These are phyloP conservation scores for Lasiosphaeris hirsuta DNA, from an alignment of 495 filamentous ascomycete genomes.

Conservation along the genomic window DNA sequence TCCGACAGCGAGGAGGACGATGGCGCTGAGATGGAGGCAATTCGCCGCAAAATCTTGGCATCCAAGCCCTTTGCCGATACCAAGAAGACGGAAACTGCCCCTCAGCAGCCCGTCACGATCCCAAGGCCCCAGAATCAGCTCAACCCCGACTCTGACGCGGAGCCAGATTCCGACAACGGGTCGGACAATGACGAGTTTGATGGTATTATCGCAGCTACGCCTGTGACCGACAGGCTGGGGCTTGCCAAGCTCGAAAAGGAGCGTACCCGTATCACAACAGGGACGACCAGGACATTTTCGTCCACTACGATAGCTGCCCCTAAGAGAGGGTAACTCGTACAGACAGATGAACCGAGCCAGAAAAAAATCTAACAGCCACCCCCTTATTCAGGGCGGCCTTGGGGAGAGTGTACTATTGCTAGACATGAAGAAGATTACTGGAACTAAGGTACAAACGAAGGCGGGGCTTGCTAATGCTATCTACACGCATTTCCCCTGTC, in stretches of 20 bases:
- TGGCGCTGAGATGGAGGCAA: conserved; percentile 86
- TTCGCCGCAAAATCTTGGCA: conserved; percentile 75
- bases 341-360: too few relatives aligned
- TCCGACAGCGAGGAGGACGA: conserved; percentile 69
- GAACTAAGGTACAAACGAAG: too few relatives aligned
- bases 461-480: too few relatives aligned
- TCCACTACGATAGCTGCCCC: conserved; percentile 29
- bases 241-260: conserved; percentile 46
- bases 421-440: too few relatives aligned
- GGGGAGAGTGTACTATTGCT: too few relatives aligned
- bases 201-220: conserved; percentile 85
- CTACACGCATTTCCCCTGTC: too few relatives aligned
- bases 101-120: conserved; percentile 57
- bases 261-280: conserved; percentile 29
- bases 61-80: conserved; percentile 34
- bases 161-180: conserved; percentile 68
- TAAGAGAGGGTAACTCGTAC: conserved; percentile 23
- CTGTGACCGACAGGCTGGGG: conserved; percentile 77
- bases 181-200: conserved; percentile 74
- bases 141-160: conserved; percentile 65
- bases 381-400: too few relatives aligned
- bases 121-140: conserved; percentile 46
- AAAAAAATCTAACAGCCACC: too few relatives aligned
- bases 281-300: conserved; percentile 29
- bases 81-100: conserved; percentile 28